Base-by-base conservation (phyloP, 2,329 filamentous ascomycete genomes). In the Xylariaceae sp. region DNA sequence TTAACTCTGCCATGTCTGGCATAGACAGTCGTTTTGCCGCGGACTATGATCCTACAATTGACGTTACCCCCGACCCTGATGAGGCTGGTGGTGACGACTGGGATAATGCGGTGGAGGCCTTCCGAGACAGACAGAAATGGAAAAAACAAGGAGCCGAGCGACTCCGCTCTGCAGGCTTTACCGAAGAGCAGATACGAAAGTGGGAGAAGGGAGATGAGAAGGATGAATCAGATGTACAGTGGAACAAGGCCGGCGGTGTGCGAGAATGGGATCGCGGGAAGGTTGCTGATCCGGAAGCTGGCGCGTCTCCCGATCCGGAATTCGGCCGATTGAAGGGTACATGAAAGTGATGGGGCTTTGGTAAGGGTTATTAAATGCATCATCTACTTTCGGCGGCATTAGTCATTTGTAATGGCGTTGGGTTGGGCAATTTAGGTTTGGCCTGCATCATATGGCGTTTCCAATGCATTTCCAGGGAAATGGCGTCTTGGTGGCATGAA, bases 21-120 rank as follows among this genome's bases (percentile, higher is more conserved):
- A 96, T 97, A 63, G 92, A 97, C 69, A 79, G 83, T 21, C 90
- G 90, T 49, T 98, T 97, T 72, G 87, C 89, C 1, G 78, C 85
- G 1, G 82, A 79, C 46, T 89, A 88, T 65, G 79, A 86, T 57
- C 82, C 83, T 0, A 80, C 74, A 6, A 71, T 76, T n/a, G 85
- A 90, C 65, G 73, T 88, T 3, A 75, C 80, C 34, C 74, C 78
- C 6, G 65, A 69, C 6, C 55, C 57, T 40, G 53, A 76, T 2
- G 77, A 79, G 1, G 77, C 75, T 2, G 74, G 73, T 19, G 81
- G 80, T 24, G 86, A 88, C 59, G 86, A 91, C 58, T 96, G 92
- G 92, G 89, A 91, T 40, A 85, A 91, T 65, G 87, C 90, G 1
- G 78, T 95, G 1, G 92, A 96, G 73, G 87, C 88, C 4, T 80